These are phyloP conservation scores for Xylaria digitata DNA, from an alignment of 2,329 filamentous ascomycete genomes.

Conservation along the genomic window DNA sequence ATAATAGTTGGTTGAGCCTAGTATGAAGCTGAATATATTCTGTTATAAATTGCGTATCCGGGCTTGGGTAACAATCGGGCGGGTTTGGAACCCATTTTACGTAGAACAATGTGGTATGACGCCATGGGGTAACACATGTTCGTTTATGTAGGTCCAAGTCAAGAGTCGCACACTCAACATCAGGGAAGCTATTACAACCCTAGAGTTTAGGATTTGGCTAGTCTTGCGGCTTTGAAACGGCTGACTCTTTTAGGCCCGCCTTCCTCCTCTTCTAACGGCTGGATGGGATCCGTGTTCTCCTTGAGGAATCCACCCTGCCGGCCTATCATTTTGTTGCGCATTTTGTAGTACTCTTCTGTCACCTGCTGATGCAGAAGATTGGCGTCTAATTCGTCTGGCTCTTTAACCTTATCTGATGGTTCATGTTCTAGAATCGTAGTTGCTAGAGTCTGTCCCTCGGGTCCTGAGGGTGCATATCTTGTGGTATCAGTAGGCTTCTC, in stretches of 20 bases:
- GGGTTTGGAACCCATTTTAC: neutral
- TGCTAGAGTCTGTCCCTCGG: conserved; percentile 68
- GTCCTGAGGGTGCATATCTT: conserved; percentile 59
- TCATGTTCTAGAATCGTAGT: conserved; percentile 68
- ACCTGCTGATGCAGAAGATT: conserved; percentile 80
- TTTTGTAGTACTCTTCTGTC: conserved; percentile 82
- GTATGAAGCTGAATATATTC: neutral
- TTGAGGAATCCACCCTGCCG: conserved; percentile 83
- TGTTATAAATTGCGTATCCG: neutral
- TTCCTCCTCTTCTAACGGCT: conserved; percentile 75
- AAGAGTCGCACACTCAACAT: conserved; percentile 27
- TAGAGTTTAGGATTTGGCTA: conserved; percentile 62
- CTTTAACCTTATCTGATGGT: conserved; percentile 48
- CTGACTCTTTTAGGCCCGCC: conserved; percentile 73
- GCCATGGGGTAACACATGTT: conserved; percentile 33
- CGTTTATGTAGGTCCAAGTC: conserved; percentile 4
- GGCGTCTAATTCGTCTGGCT: conserved; percentile 77
- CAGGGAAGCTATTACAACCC: conserved; percentile 37
- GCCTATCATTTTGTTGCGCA: conserved; percentile 85
- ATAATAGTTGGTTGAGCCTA: neutral
- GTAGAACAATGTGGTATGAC: neutral
- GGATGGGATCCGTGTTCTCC: conserved; percentile 74
- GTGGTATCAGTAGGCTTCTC: conserved; percentile 58
- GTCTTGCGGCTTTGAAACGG: conserved; percentile 77
- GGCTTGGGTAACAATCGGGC: neutral